phyloP scores from a whole-genome alignment of 2,329 filamentous ascomycete genomes.

The Trichoderma brevicompactum region DNA sequence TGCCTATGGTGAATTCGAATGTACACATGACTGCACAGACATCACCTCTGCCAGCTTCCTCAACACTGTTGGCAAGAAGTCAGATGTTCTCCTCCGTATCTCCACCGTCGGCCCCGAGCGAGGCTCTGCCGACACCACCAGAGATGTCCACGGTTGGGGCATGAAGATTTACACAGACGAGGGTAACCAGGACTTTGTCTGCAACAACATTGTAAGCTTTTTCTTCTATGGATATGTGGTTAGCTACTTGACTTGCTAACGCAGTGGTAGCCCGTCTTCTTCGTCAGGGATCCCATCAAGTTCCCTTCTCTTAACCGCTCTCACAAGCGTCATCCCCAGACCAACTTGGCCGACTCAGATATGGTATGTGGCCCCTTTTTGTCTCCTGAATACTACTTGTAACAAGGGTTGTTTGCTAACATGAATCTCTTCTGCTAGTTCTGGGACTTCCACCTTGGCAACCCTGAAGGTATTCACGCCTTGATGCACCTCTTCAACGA shows the following conservation, averaged over 20 bases:
- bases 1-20: conserved; percentile 62
- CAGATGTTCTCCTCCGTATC: conserved; percentile 65
- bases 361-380: conserved; percentile 39
- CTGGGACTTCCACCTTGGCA: conserved; percentile 40
- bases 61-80: conserved; percentile 56
- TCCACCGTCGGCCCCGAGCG: conserved; percentile 71
- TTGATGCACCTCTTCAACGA: conserved; percentile 58
- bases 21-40: conserved; percentile 49
- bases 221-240: not conserved
- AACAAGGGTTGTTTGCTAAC: not conserved
- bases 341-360: conserved; percentile 48
- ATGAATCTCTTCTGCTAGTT: conserved; percentile 7
- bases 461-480: conserved; percentile 55
- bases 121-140: conserved; percentile 67
- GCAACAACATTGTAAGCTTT: conserved; percentile 62
- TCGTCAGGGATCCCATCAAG: conserved; percentile 53
- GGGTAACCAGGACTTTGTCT: conserved; percentile 67
- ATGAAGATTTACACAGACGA: conserved; percentile 64
- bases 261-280: conserved; percentile 51
- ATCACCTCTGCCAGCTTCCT: conserved; percentile 60
- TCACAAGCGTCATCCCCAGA: conserved; percentile 51
- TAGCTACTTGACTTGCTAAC: not conserved
- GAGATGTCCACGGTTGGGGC: conserved; percentile 72
- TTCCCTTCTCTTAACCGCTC: conserved; percentile 52
- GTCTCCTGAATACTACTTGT: too few relatives aligned